A percentile compares a stretch with the other conserved stretches of the same genome.
Evolutionary conservation across 768 basidiomycete genomes (phyloP).

Genomic region (Lactarius psammicola): DNA sequence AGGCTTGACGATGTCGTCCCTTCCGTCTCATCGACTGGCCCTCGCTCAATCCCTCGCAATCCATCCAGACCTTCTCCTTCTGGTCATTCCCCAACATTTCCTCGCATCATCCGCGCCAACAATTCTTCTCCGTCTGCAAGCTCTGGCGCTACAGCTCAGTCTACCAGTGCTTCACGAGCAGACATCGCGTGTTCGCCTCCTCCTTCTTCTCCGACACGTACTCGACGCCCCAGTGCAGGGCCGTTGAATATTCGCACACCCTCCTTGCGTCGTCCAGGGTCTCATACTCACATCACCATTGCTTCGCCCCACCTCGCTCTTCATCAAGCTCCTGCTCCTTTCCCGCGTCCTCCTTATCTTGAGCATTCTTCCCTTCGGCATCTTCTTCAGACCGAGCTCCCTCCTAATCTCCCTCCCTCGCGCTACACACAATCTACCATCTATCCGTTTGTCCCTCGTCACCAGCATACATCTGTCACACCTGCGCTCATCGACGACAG

Average conservation of each 20-base stretch:
- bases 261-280: constrained; percentile 20
- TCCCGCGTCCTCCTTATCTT: constrained; percentile 70
- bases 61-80: constrained; percentile 42
- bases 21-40: constrained; percentile 54
- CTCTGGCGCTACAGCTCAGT: constrained; percentile 27
- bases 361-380: constrained; percentile 74
- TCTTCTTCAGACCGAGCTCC: constrained; percentile 55
- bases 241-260: constrained; percentile 24
- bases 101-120: constrained; percentile 65
- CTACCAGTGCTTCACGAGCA: constrained; percentile 30
- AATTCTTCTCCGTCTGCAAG: constrained; percentile 35
- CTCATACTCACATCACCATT: constrained; percentile 34
- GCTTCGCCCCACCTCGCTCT: constrained; percentile 34
- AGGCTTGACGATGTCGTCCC: constrained; percentile 59
- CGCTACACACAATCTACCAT: constrained; percentile 24
- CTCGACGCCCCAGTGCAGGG: constrained; percentile 47
- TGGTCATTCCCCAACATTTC: constrained; percentile 50
- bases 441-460: constrained; percentile 30
- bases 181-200: constrained; percentile 48
- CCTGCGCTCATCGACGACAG: constrained; percentile 27
- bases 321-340: constrained; percentile 41
- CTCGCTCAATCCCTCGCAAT: constrained; percentile 46
- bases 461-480: constrained; percentile 43
- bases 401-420: constrained; percentile 40
- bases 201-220: constrained; percentile 45